Base-by-base conservation (phyloP, 2,329 filamentous ascomycete species). In the Microascus cirrosus region DNA sequence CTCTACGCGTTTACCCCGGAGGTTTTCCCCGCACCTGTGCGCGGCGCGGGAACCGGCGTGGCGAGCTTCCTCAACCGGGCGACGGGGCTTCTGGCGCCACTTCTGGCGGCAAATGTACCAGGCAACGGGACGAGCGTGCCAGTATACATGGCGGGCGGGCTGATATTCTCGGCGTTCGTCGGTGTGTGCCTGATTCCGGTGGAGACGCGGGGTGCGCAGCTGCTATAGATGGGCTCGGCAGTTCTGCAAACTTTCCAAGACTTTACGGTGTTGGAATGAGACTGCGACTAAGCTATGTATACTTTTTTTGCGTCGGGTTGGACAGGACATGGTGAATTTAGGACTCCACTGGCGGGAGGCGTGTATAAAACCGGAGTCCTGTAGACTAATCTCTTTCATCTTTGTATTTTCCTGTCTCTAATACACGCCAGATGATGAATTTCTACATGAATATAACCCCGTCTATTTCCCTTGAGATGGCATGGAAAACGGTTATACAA, bases 1-100 rank as follows among this genome's bases (percentile, higher is more conserved):
- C 72, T 91, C 1, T 90, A 89, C 67, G 85, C 86, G 8, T 90
- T 89, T 67, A 90, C 87, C 0, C 87, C 87, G 0, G 87, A 90
- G 65, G 82, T 90, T 32, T 90, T 91, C 70, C 86, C 87, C 0
- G 84, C 86, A 0, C 85, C 86, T 0, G 82, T 86, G 24, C 76
- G 87, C 35, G 87, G 87, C 5, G 87, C 86, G 0, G 87, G 86
- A 6, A 87, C 83, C 0, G 87, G 87, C 50, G 85, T 90, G 54
- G 82, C 84, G 24, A 87, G 83, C 66, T 87, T 88, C 65, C 69
- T 90, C 60, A 90, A 90, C 68, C 76, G 87, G 42, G 66, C 86
- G 48, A 80, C 81, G 5, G 87, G 87, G 5, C 73, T 90, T 12
- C 75, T 84, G 64, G 87, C 87, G 0, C 87, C 87, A 0, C 75